phyloP scores from a whole-genome alignment of 306 rosid genomes.

The Dryas octopetala region DNA sequence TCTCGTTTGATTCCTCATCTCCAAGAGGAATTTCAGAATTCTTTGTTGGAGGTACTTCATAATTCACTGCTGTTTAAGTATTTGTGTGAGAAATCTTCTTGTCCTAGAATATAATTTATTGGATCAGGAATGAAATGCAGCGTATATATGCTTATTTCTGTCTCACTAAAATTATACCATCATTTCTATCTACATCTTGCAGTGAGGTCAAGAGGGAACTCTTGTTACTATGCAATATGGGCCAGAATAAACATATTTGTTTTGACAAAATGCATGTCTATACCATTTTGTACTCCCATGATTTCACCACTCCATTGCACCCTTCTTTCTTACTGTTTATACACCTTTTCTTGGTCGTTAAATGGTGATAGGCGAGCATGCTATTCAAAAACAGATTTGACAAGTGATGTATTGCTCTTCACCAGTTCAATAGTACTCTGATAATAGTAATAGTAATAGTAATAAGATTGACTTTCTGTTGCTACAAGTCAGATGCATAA shows the following conservation, averaged over 20 bases:
- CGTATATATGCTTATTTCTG: conserved; percentile 13
- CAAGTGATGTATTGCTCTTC: not conserved
- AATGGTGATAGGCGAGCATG: not conserved
- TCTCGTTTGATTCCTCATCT: conserved; percentile 63
- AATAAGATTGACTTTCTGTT: not conserved
- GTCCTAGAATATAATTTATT: not conserved
- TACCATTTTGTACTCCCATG: not conserved
- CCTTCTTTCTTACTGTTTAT: not conserved
- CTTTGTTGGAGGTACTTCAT: conserved; percentile 59
- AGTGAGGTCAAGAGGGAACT: not conserved
- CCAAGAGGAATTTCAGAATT: conserved; percentile 46
- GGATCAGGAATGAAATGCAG: not conserved
- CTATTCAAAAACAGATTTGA: not conserved
- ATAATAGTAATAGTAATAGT: not conserved
- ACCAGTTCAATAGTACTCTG: not conserved
- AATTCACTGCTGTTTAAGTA: not conserved
- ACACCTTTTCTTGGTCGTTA: not conserved
- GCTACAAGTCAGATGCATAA: not conserved
- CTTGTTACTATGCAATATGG: conserved; percentile 5
- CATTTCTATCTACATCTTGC: not conserved
- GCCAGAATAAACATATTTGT: not conserved
- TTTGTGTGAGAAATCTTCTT: conserved; percentile 6
- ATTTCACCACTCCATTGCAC: not conserved
- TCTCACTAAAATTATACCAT: conserved; percentile 4
- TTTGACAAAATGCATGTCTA: not conserved